Base-by-base conservation (phyloP, 805 yeast species). In the Candida corydali region DNA sequence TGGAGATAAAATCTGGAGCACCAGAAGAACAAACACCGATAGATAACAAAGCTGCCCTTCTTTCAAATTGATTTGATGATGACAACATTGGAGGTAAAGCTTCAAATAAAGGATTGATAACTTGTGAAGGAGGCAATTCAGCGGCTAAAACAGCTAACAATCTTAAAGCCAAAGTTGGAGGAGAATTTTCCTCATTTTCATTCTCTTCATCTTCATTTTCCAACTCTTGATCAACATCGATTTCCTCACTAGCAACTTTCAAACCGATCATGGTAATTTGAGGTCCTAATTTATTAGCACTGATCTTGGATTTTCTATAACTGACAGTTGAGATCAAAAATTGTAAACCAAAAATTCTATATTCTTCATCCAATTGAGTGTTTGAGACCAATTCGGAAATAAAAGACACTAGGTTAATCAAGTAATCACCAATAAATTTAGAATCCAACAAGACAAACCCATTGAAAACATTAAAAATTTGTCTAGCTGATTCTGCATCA, bases 121-220 rank as follows among this genome's bases (percentile, higher is more conserved):
- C 95, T 61, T 93, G 98, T 29, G 87, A 76, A 34, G 98, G 96
- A 37, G 99, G 96, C 52, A 93, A 71, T 53, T 82, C 88, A 30
- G 81, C 69, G 12, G 98, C 77, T 47, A 91, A 78, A 53, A 77
- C 76, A 36, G 86, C 84, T 37, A 93, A 60, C 41, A 91, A 68
- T 64, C 95, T 78, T 50, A 88, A 72, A 11, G 95, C 95, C 46
- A 87, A 73, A 34, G 82, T 61, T 29, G 80, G 63, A 39, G 96
- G 94, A 38, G 80, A 75, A 52, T 79, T 83, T 63, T 91, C 98
- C 65, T 88, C 96, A 55, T 86, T 88, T 61, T 88, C 96, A 49
- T 86, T 91, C 51, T 88, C 94, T 55, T 86, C 96, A 45, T 83
- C 89, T 52, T 84, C 91, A 42, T 76, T 80, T 45, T 78, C 78